phyloP scores from a whole-genome alignment of 192 early-diverging fungal genomes.

The Rhizoclosmatium globosum region DNA sequence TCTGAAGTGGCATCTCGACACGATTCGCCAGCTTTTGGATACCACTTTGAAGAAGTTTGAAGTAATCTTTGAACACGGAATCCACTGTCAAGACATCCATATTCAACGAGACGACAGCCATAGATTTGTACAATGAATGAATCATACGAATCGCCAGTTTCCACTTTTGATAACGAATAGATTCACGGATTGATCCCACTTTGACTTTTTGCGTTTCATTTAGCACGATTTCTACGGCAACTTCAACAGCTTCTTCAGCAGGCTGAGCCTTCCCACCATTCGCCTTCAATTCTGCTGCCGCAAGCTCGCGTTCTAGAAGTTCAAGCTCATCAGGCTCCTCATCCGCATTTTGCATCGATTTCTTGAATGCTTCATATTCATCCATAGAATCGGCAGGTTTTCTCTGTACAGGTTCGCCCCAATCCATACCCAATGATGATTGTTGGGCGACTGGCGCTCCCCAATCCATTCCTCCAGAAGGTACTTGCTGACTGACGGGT shows the following conservation, averaged over 20 bases:
- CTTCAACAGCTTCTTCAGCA: background rate
- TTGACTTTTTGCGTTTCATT: background rate
- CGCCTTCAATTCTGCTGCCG: slow-evolving; percentile 29
- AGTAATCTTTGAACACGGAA: slow-evolving; percentile 56
- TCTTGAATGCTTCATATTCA: slow-evolving; percentile 60
- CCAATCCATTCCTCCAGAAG: slow-evolving; percentile 54
- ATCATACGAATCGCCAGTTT: slow-evolving; percentile 69
- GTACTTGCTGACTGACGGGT: slow-evolving; percentile 16
- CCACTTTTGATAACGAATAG: slow-evolving; percentile 59
- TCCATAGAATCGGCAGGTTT: slow-evolving; percentile 34
- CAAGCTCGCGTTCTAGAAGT: slow-evolving; percentile 19
- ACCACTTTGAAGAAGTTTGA: slow-evolving; percentile 53
- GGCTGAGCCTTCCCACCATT: background rate
- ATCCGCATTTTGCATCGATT: slow-evolving; percentile 34
- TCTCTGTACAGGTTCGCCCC: slow-evolving; percentile 33
- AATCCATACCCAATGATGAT: slow-evolving; percentile 24
- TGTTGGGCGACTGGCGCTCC: slow-evolving; percentile 36
- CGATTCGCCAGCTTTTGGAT: slow-evolving; percentile 56
- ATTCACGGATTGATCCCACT: slow-evolving; percentile 19
- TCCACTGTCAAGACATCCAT: slow-evolving; percentile 55
- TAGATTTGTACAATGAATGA: slow-evolving; percentile 60
- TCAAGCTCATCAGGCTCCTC: slow-evolving; percentile 40
- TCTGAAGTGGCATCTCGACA: slow-evolving; percentile 57
- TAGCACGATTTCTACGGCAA: background rate
- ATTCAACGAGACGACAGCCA: slow-evolving; percentile 56